phyloP scores from a whole-genome alignment of 1,139 yeast species.

The Spencermartinsiella ligniputridi region DNA sequence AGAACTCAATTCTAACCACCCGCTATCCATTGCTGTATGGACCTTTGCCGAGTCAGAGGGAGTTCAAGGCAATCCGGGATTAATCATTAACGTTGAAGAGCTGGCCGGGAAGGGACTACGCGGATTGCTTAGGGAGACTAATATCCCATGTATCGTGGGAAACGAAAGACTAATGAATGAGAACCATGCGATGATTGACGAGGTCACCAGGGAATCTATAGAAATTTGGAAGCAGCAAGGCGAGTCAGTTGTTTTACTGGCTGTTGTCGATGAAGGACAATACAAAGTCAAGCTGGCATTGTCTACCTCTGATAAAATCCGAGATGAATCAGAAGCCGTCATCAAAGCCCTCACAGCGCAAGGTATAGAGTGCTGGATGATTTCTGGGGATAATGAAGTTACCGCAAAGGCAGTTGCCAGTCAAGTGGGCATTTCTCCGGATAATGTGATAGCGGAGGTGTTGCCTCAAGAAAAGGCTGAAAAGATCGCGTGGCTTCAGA shows the following conservation, averaged over 20 bases:
- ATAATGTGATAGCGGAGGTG: constrained; percentile 65
- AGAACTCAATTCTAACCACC: constrained; percentile 66
- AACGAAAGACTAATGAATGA: constrained; percentile 56
- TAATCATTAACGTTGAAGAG: constrained; percentile 41
- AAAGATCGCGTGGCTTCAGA: constrained; percentile 52
- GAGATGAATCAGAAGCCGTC: constrained; percentile 57
- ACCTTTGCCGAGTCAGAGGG: constrained; percentile 35
- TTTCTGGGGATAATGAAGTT: constrained; percentile 59
- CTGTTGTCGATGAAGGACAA: constrained; percentile 35
- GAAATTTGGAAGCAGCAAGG: constrained; percentile 57
- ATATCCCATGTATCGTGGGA: constrained; percentile 47
- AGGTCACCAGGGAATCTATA: constrained; percentile 32
- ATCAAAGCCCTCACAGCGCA: constrained; percentile 42
- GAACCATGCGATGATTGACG: constrained; percentile 35
- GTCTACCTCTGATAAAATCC: constrained; percentile 61
- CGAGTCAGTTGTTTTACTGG: constrained; percentile 59
- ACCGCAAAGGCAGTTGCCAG: constrained; percentile 68
- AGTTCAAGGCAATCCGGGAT: not conserved
- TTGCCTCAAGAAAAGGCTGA: constrained; percentile 68
- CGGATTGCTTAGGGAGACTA: constrained; percentile 26
- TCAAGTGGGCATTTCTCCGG: constrained; percentile 53
- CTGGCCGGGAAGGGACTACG: constrained; percentile 56
- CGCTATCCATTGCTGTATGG: constrained; percentile 58
- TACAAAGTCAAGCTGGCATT: constrained; percentile 45
- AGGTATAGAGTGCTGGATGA: constrained; percentile 65